A percentile compares a stretch with the other conserved stretches of the same genome.
These are phyloP conservation scores for Linum lewisii DNA, from an alignment of 345 rosid species.

Conservation along the genomic window DNA sequence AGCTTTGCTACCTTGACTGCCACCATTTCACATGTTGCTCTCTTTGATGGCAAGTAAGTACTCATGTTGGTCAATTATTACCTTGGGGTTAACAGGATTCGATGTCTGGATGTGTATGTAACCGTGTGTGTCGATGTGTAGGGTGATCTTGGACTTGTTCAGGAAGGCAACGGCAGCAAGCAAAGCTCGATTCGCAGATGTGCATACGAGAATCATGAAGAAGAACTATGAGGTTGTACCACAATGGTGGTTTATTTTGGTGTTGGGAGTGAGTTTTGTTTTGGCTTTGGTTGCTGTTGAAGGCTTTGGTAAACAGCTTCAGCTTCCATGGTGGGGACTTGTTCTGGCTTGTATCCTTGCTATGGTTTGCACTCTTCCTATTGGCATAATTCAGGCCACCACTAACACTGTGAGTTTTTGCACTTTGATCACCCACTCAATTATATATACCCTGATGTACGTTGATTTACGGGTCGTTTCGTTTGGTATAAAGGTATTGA, in stretches of 20 bases:
- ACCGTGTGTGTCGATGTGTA: too few species aligned
- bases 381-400: background rate
- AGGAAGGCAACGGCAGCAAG: background rate
- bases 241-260: background rate
- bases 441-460: background rate
- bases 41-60: background rate
- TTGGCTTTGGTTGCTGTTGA: background rate
- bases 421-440: background rate
- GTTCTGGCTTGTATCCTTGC: background rate
- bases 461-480: background rate
- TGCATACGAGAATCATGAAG: constrained; percentile 2
- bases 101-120: too few species aligned
- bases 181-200: background rate
- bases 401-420: background rate
- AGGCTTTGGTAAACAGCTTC: background rate
- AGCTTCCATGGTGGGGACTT: background rate
- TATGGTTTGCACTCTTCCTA: background rate
- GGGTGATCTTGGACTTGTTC: background rate
- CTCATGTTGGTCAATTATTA: background rate
- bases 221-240: constrained; percentile 2
- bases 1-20: constrained; percentile 1
- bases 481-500: too few species aligned
- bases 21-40: constrained; percentile 5
- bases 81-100: too few species aligned
- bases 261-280: background rate